phyloP scores from a whole-genome alignment of 2,329 filamentous ascomycete genomes.

The Colletotrichum euphorbiae region DNA sequence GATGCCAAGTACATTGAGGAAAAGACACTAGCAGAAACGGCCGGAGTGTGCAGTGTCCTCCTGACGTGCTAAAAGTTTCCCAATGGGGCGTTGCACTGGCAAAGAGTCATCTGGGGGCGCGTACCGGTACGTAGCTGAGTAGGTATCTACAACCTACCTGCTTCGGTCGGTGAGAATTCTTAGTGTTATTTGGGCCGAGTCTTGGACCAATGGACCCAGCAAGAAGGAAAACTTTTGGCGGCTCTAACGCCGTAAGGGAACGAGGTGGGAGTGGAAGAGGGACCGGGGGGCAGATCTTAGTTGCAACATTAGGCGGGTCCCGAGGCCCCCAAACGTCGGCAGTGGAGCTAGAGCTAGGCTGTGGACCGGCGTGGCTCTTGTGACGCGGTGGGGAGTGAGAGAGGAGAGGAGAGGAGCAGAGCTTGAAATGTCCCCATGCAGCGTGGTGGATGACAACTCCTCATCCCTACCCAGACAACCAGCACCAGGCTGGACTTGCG shows the following conservation, averaged over 20 bases:
- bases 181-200: not conserved
- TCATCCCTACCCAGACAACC: not conserved
- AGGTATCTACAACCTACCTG: not conserved
- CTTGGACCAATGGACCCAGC: not conserved
- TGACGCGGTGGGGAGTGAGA: constrained; percentile 1
- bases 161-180: too few species aligned
- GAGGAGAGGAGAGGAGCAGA: not conserved
- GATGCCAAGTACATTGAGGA: constrained; percentile 11
- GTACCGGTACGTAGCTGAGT: constrained; percentile 10
- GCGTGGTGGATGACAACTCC: constrained; percentile 11
- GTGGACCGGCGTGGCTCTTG: not conserved
- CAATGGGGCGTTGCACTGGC: constrained; percentile 33
- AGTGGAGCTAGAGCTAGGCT: constrained; percentile 33
- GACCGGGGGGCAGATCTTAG: constrained; percentile 34
- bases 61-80: constrained; percentile 37
- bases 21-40: not conserved
- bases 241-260: constrained; percentile 12
- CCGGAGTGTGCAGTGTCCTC: constrained; percentile 30
- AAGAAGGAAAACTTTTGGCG: constrained; percentile 27
- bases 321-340: constrained; percentile 33
- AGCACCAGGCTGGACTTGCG: not conserved
- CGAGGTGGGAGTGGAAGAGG: constrained; percentile 9
- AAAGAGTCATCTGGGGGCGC: constrained; percentile 2
- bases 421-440: constrained; percentile 12
- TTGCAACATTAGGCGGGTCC: constrained; percentile 32